Conservation (phyloP, 2,329 filamentous ascomycete species). For the Phialemoniopsis sp. region DNA sequence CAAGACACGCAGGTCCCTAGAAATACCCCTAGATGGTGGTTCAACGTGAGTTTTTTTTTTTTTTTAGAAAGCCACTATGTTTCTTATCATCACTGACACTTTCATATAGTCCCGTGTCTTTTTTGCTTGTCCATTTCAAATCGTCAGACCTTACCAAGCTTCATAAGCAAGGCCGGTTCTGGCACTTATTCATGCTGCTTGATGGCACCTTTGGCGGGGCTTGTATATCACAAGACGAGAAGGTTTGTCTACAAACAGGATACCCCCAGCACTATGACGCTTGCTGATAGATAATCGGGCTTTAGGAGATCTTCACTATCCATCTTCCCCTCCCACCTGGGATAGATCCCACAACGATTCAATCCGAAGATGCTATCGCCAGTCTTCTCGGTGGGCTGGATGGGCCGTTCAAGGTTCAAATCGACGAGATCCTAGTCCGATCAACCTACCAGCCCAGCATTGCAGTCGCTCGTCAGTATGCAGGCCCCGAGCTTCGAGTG, state of each 20-base stretch:
- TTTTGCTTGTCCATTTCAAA: conserved; percentile 13
- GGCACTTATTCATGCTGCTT: conserved; percentile 12
- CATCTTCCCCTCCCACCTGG: too few species aligned
- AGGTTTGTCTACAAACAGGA: too few species aligned
- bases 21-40: conserved; percentile 6
- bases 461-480: conserved; percentile 8
- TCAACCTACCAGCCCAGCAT: conserved; percentile 15
- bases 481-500: conserved; percentile 21
- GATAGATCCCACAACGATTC: too few species aligned
- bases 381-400: conserved; percentile 4
- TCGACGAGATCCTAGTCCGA: conserved; percentile 16
- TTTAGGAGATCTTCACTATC: too few species aligned
- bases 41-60: conserved; percentile 4
- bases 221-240: conserved; percentile 7
- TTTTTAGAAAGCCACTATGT: too few species aligned
- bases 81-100: too few species aligned
- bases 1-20: neutral
- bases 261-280: too few species aligned
- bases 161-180: conserved; percentile 9
- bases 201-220: conserved; percentile 4
- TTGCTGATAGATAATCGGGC: too few species aligned
- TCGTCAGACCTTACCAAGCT: conserved; percentile 8
- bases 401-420: conserved; percentile 6
- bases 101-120: conserved; percentile 3
- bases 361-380: conserved; percentile 5